phyloP scores from a whole-genome alignment of 2,329 filamentous ascomycete genomes.

The Penicillium hesseltinei region DNA sequence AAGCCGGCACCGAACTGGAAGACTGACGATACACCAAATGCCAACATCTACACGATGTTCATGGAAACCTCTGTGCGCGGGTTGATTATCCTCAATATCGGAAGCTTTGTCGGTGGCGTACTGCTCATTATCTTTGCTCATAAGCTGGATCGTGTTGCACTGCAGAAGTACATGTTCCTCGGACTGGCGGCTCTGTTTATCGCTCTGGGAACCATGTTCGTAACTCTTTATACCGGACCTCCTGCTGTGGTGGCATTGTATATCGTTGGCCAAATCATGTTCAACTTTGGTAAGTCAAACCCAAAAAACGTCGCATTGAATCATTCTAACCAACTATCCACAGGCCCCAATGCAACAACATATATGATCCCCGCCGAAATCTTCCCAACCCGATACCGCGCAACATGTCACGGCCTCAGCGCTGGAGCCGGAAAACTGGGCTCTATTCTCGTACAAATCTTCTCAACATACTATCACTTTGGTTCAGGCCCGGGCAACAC shows the following conservation, averaged over 20 bases:
- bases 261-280: slow-evolving; percentile 47
- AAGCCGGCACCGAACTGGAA: slow-evolving; percentile 35
- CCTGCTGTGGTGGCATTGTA: slow-evolving; percentile 44
- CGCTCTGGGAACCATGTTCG: slow-evolving; percentile 43
- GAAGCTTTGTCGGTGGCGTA: slow-evolving; percentile 44
- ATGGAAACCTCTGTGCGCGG: slow-evolving; percentile 40
- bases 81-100: slow-evolving; percentile 42
- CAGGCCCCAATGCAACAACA: slow-evolving; percentile 42
- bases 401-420: slow-evolving; percentile 54
- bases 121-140: slow-evolving; percentile 43
- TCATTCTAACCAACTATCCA: slow-evolving; percentile 4
- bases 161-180: slow-evolving; percentile 48
- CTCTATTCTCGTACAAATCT: slow-evolving; percentile 45
- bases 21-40: slow-evolving; percentile 36
- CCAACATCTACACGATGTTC: slow-evolving; percentile 45
- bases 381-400: slow-evolving; percentile 56
- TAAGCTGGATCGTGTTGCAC: slow-evolving; percentile 41
- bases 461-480: slow-evolving; percentile 43
- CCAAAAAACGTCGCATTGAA: background rate
- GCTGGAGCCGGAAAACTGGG: slow-evolving; percentile 56
- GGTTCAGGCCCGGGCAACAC: slow-evolving; percentile 31
- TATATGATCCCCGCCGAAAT: slow-evolving; percentile 56
- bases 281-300: slow-evolving; percentile 46
- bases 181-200: slow-evolving; percentile 45
- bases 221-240: slow-evolving; percentile 37